Conservation (phyloP, 2,329 filamentous ascomycete genomes). For the Falciphora oryzae region DNA sequence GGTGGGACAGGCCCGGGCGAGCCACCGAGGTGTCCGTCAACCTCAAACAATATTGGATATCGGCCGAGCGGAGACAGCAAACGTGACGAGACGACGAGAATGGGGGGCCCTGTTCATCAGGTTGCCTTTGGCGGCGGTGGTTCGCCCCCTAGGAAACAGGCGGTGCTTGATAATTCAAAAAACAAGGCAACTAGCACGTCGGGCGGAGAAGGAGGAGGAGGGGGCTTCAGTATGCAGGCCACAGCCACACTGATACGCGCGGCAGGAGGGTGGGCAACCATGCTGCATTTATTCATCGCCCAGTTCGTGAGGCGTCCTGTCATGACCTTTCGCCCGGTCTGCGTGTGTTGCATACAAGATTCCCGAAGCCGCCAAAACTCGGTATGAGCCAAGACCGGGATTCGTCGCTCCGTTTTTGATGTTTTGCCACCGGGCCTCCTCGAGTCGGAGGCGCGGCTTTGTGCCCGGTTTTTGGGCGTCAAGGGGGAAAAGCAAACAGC, state of each 20-base stretch:
- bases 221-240: not conserved
- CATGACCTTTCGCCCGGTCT: not conserved
- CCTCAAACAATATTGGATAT: not conserved
- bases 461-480: too few species aligned
- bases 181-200: not conserved
- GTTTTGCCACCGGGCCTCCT: not conserved
- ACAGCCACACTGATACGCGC: not conserved
- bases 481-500: not conserved
- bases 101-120: too few species aligned
- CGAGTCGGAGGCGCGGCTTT: not conserved
- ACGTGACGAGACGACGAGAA: not conserved
- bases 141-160: not conserved
- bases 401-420: not conserved
- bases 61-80: not conserved
- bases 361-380: too few species aligned
- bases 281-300: not conserved
- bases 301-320: not conserved
- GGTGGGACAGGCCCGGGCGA: not conserved
- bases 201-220: not conserved
- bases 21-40: not conserved
- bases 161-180: not conserved
- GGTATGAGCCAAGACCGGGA: not conserved
- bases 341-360: not conserved
- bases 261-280: not conserved
- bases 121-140: too few species aligned